Percentiles rank a stretch among this genome's conserved stretches.
These are phyloP conservation scores for Metschnikowia cubensis DNA, from an alignment of 805 yeast species.

Conservation along the genomic window DNA sequence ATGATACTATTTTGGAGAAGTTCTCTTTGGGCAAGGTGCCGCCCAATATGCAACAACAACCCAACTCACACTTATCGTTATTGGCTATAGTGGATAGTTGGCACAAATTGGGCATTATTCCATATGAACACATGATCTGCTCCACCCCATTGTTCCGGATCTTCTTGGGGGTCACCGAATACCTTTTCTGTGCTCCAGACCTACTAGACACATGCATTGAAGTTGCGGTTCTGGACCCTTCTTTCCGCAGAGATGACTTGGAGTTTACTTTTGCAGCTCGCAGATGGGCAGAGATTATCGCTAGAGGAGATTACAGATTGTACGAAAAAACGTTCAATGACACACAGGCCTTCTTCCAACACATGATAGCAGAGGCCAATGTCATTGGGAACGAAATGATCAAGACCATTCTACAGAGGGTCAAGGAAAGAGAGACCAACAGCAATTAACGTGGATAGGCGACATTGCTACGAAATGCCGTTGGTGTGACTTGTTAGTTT, in stretches of 20 bases:
- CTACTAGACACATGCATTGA: constrained; percentile 75
- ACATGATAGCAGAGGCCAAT: constrained; percentile 86
- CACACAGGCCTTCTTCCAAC: constrained; percentile 79
- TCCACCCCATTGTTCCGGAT: constrained; percentile 91
- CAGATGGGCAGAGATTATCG: constrained; percentile 79
- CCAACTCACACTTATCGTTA: constrained; percentile 86
- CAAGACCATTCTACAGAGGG: constrained; percentile 57
- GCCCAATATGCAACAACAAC: constrained; percentile 55
- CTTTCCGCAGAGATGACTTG: constrained; percentile 83
- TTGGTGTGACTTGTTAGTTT: background rate
- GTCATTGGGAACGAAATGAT: constrained; percentile 93
- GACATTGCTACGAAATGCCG: too few relatives aligned
- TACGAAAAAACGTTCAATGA: constrained; percentile 71
- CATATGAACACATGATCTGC: constrained; percentile 95
- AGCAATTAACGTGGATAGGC: background rate
- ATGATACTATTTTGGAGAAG: constrained; percentile 72
- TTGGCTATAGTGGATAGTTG: constrained; percentile 93
- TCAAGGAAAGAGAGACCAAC: constrained; percentile 21
- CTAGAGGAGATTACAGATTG: constrained; percentile 66
- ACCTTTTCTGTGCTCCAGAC: constrained; percentile 79
- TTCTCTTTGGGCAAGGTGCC: constrained; percentile 74
- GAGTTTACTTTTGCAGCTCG: constrained; percentile 92
- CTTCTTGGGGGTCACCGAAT: constrained; percentile 90
- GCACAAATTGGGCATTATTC: constrained; percentile 79
- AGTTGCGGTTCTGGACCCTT: constrained; percentile 61